Conservation (phyloP, 208 protist genomes). For the Tritrichomonas foetus region DNA sequence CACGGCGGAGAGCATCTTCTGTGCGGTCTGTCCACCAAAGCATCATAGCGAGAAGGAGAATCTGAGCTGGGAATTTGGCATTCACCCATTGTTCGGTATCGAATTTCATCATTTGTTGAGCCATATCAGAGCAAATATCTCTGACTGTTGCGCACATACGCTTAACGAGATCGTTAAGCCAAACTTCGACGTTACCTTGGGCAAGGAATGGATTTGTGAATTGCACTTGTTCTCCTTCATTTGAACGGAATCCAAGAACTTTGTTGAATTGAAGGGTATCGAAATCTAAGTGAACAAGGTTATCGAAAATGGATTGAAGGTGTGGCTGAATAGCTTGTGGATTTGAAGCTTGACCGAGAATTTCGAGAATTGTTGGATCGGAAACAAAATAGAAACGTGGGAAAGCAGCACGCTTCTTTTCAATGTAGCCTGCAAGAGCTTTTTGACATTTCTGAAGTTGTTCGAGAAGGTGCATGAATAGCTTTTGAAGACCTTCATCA, state of each 20-base stretch:
- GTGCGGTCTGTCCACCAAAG: neutral
- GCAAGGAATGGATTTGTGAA: constrained; percentile 57
- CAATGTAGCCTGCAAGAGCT: constrained; percentile 88
- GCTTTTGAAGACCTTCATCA: constrained; percentile 79
- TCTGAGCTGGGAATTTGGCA: neutral
- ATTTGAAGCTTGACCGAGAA: constrained; percentile 78
- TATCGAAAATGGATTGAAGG: constrained; percentile 50
- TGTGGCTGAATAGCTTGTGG: constrained; percentile 50
- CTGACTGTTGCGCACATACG: constrained; percentile 53
- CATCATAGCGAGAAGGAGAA: constrained; percentile 47
- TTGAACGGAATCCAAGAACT: constrained; percentile 43
- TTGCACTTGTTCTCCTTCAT: constrained; percentile 59
- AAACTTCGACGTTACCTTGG: constrained; percentile 68
- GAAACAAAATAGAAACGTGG: constrained; percentile 97
- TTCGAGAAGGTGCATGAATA: constrained; percentile 80
- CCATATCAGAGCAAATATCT: neutral
- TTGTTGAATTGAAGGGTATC: constrained; percentile 44
- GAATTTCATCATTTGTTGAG: neutral
- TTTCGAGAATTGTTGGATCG: constrained; percentile 87
- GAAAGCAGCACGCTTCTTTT: constrained; percentile 90
- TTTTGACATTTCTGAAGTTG: constrained; percentile 92
- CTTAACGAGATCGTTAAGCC: constrained; percentile 60
- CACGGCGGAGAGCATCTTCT: neutral
- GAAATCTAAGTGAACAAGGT: constrained; percentile 46
- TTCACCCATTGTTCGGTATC: neutral